phyloP scores from a whole-genome alignment of 176 grass and related monocot genomes.

The Triticum dicoccoides region DNA sequence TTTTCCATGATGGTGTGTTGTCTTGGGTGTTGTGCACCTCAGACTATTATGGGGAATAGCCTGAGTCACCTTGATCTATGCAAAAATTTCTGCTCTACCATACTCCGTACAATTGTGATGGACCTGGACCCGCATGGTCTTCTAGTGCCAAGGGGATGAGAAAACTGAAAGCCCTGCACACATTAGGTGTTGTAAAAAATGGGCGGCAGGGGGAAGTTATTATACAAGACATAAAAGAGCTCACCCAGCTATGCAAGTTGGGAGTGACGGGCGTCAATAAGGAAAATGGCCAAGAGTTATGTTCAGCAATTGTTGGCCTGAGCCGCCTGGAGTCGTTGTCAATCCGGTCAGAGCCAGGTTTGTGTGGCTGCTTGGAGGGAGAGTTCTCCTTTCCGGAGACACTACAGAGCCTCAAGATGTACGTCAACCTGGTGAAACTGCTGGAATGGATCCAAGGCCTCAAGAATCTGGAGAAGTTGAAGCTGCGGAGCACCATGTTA shows the following conservation, averaged over 20 bases:
- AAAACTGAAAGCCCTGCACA: background rate
- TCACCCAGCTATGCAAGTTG: background rate
- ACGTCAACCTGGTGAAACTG: background rate
- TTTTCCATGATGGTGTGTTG: too few species aligned
- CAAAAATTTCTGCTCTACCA: too few species aligned
- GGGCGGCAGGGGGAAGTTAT: rapidly evolving
- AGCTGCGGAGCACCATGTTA: background rate
- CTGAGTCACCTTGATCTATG: too few species aligned
- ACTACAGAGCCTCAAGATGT: background rate
- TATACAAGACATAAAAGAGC: background rate
- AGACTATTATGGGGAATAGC: too few species aligned
- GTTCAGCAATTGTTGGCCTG: background rate
- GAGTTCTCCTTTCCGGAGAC: background rate
- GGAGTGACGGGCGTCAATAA: background rate
- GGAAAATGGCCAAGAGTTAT: background rate
- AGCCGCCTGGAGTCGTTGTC: background rate
- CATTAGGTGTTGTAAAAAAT: background rate
- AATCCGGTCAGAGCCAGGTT: too few species aligned
- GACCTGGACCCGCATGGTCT: background rate
- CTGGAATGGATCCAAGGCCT: background rate
- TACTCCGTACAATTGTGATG: too few species aligned
- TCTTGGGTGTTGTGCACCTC: too few species aligned
- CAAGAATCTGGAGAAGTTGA: background rate
- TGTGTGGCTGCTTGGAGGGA: background rate
- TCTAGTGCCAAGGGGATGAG: background rate